A percentile compares a stretch with the other conserved stretches of the same genome.
phyloP scores from a whole-genome alignment of 257 asterid species.

The Scutellaria baicalensis region DNA sequence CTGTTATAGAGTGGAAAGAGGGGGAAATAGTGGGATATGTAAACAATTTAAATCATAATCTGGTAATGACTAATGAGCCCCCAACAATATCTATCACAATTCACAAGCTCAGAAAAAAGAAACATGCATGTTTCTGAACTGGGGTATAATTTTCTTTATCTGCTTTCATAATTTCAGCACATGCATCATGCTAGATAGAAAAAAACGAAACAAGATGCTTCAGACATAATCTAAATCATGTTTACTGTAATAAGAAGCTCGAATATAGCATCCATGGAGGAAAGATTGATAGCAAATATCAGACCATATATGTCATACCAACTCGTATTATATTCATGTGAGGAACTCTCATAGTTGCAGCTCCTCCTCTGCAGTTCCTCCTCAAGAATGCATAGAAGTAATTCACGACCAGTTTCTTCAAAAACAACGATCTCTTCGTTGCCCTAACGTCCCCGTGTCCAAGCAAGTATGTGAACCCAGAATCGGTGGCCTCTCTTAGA shows the following conservation, averaged over 20 bases:
- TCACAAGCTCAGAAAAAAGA: not conserved
- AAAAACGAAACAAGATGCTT: not conserved
- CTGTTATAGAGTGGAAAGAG: too few relatives aligned
- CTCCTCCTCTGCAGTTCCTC: slow-evolving; percentile 90
- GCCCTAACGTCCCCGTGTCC: slow-evolving; percentile 92
- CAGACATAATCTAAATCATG: not conserved
- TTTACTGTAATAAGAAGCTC: not conserved
- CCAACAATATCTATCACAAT: not conserved
- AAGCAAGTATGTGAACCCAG: slow-evolving; percentile 81
- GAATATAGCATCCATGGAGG: not conserved
- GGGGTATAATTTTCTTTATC: not conserved
- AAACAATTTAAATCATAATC: too few relatives aligned
- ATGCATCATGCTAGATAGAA: not conserved
- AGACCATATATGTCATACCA: slow-evolving; percentile 86
- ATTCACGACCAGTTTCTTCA: slow-evolving; percentile 74
- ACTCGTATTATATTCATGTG: slow-evolving; percentile 75
- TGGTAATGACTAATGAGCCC: too few relatives aligned
- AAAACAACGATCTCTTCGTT: slow-evolving; percentile 63
- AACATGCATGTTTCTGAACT: not conserved
- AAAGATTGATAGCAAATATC: slow-evolving; percentile 10
- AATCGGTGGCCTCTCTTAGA: slow-evolving; percentile 58
- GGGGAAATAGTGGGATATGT: too few relatives aligned
- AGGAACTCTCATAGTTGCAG: slow-evolving; percentile 90
- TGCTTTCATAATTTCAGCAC: not conserved
- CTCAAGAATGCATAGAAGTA: slow-evolving; percentile 84